Evolutionary conservation across 2,329 filamentous ascomycete genomes (phyloP), one percentile per base, ranked within the genome.

Genomic region (Xylaria sp.): DNA sequence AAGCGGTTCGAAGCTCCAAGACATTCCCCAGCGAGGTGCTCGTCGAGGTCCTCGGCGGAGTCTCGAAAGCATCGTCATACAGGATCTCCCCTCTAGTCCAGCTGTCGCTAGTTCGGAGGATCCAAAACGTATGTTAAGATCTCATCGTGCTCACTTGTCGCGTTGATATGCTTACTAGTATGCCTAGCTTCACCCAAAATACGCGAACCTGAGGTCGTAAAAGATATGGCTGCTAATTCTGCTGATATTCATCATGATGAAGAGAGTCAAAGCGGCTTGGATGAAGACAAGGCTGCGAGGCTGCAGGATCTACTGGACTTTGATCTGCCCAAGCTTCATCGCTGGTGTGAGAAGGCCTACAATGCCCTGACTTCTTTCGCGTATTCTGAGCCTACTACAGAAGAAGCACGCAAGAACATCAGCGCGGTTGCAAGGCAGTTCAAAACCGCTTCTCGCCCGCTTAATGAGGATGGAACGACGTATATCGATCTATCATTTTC

Each of bases 281-380:
- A 62, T 11, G 64, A 66, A 18, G 61, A 67, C 34, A 61, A 62
- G 35, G 61, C 55, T 35, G 65, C 63, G 13, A 66, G 58, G 54
- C 56, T 69, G 5, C 61, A 67, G 39, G 69, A 70, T 37, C 57
- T 70, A 52, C 50, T 70, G 34, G 65, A 71, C 47, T 68, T 67
- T 59, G 69, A 68, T 35, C 59, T 70, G 18, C 69, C 69, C 11
- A 68, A 69, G 51, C 59, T 70, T 37, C 52, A 48, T 13, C 66
- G 65, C 39, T 69, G 68, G 63, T 65, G 61, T 48, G 61, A 58
- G 8, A 68, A 62, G 18, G 59, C 66, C 34, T 64, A 65, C 18
- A 57, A 54, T 19, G 48, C 60, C 39, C 52, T 71, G 47, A 60
- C 54, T 2, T 55, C 63, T 23, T 59, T 66, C 18, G 54, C 54